Percentiles rank a stretch among this genome's conserved stretches.
Evolutionary conservation across 1,284 basidiomycete species (phyloP).

Genomic region (Cryptococcus depauperatus): DNA sequence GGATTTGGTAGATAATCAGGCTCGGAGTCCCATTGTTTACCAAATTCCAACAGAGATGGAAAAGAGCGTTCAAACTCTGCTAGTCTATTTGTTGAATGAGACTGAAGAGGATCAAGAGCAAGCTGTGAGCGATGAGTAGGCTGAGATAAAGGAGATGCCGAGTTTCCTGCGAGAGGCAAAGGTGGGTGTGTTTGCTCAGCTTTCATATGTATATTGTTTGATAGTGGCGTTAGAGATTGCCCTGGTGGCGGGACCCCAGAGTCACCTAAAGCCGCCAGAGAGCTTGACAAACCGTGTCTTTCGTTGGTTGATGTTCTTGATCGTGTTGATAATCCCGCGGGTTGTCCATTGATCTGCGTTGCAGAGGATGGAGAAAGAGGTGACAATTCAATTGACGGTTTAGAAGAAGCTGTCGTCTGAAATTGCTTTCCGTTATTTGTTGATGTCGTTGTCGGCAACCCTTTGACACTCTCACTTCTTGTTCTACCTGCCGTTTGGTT

Average conservation of each 20-base stretch:
- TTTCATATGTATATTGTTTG: not conserved
- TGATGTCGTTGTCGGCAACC: not conserved
- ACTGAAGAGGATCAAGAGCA: not conserved
- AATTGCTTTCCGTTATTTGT: not conserved
- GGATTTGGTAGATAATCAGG: constrained; percentile 1
- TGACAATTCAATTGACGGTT: not conserved
- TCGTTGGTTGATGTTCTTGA: constrained; percentile 15
- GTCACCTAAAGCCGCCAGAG: not conserved
- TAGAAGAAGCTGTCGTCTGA: constrained; percentile 1
- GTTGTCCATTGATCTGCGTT: not conserved
- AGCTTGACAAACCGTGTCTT: not conserved
- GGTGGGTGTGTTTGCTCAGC: not conserved
- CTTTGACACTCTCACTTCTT: constrained; percentile 11
- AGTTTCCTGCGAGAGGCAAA: not conserved
- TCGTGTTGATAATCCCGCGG: constrained; percentile 21
- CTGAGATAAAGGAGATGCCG: not conserved
- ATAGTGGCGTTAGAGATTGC: not conserved
- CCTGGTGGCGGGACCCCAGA: not conserved
- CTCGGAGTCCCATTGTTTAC: constrained; percentile 32
- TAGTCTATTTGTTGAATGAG: constrained; percentile 15
- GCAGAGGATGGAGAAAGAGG: not conserved
- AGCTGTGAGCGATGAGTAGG: constrained; percentile 2
- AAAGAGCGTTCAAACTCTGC: constrained; percentile 37
- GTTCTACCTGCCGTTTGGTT: constrained; percentile 2
- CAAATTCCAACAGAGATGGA: constrained; percentile 41